These are phyloP conservation scores for Plasmodium sp. DNA, from an alignment of 169 alveolate genomes.

Conservation along the genomic window DNA sequence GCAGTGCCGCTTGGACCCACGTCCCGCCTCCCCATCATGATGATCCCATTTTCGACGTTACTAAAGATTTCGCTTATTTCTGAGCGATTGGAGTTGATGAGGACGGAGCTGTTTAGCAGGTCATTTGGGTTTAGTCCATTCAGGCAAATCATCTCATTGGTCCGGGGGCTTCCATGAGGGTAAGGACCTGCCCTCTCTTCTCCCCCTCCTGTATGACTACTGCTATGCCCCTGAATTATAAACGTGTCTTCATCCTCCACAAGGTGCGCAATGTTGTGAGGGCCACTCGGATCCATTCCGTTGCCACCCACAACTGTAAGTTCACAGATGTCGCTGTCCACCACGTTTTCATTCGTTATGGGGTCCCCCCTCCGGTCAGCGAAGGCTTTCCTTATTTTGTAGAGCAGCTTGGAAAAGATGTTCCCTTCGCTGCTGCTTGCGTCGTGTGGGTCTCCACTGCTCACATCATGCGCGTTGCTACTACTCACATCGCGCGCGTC, in stretches of 20 bases:
- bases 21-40: neutral
- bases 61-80: neutral
- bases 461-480: neutral
- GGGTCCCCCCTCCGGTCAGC: slow-evolving; percentile 51
- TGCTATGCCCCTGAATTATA: neutral
- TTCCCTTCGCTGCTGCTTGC: neutral
- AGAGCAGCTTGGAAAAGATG: slow-evolving; percentile 12
- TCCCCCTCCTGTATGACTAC: neutral
- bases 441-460: neutral
- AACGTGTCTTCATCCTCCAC: neutral
- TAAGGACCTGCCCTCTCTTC: neutral
- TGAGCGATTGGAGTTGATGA: neutral
- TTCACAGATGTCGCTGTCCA: slow-evolving; percentile 30
- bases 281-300: neutral
- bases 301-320: neutral
- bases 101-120: neutral
- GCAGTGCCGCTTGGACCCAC: neutral
- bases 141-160: neutral
- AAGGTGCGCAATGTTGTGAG: neutral
- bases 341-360: slow-evolving; percentile 38
- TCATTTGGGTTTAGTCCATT: slow-evolving; percentile 67
- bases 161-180: neutral
- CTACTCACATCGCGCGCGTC: neutral
- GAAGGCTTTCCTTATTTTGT: slow-evolving; percentile 19
- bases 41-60: neutral